Evolutionary conservation across 2,329 filamentous ascomycete genomes (phyloP).

Genomic region (Paraconiothyrium sp.): DNA sequence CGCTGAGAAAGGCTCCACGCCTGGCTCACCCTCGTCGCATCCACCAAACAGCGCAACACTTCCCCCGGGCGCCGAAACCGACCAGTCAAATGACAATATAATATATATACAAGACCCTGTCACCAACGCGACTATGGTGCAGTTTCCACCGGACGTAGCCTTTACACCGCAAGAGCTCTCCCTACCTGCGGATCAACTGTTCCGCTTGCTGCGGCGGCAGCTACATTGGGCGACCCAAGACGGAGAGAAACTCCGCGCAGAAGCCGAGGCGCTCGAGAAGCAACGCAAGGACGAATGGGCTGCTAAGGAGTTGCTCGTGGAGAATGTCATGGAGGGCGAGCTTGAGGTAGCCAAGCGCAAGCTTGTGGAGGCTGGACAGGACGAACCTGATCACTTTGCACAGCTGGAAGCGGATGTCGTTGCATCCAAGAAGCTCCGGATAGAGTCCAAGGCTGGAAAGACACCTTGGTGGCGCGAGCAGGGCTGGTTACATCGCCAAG

Average conservation of each 20-base stretch:
- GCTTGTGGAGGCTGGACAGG: conserved; percentile 46
- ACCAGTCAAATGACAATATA: conserved; percentile 65
- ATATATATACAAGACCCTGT: conserved; percentile 68
- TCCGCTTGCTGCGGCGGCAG: conserved; percentile 69
- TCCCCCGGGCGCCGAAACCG: conserved; percentile 35
- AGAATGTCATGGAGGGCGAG: conserved; percentile 76
- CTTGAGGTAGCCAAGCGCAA: conserved; percentile 56
- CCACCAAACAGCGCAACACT: conserved; percentile 35
- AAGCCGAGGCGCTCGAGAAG: conserved; percentile 73
- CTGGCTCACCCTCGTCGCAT: conserved; percentile 44
- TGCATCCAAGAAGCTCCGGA: conserved; percentile 42
- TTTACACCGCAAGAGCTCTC: conserved; percentile 73
- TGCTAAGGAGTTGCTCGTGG: conserved; percentile 80
- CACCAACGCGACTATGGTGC: conserved; percentile 64
- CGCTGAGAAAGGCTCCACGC: conserved; percentile 47
- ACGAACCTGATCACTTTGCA: conserved; percentile 40
- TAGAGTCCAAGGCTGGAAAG: conserved; percentile 35
- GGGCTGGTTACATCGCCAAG: conserved; percentile 24
- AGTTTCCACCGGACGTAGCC: conserved; percentile 65
- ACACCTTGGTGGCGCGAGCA: conserved; percentile 49
- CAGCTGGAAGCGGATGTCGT: conserved; percentile 50
- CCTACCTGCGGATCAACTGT: conserved; percentile 73
- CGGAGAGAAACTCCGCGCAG: conserved; percentile 68
- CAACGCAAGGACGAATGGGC: conserved; percentile 77
- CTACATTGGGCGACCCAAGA: conserved; percentile 77